Percentiles rank a stretch among this genome's conserved stretches.
Conservation (phyloP, 441 rosid genomes). For the Flueggea neowawraea region DNA sequence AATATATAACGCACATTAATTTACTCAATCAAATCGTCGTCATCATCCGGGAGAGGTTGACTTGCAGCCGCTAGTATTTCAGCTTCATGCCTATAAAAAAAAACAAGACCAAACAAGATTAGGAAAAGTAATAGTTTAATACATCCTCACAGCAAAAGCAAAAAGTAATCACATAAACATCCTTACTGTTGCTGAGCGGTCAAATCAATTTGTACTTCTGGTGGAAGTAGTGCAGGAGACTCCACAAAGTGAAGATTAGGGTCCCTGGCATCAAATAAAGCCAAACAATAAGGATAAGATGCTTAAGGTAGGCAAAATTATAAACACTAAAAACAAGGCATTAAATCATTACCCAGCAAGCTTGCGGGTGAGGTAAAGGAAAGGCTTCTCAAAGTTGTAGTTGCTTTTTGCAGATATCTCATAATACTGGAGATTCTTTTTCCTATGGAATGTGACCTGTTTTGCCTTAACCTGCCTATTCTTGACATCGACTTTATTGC, state of each 20-base stretch:
- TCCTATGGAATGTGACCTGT: slow-evolving; percentile 88
- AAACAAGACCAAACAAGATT: not conserved
- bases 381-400: slow-evolving; percentile 90
- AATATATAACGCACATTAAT: not conserved
- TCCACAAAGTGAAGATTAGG: slow-evolving; percentile 56
- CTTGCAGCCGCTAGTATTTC: slow-evolving; percentile 55
- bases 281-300: not conserved
- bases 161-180: not conserved
- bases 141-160: not conserved
- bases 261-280: slow-evolving; percentile 25
- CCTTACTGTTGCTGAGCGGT: slow-evolving; percentile 54
- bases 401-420: slow-evolving; percentile 93
- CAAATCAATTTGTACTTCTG: slow-evolving; percentile 51
- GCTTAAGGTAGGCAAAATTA: not conserved
- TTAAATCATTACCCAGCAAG: slow-evolving; percentile 66
- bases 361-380: slow-evolving; percentile 85
- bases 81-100: slow-evolving; percentile 47
- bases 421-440: slow-evolving; percentile 82
- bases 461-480: slow-evolving; percentile 95
- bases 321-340: not conserved
- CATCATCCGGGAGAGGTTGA: slow-evolving; percentile 58
- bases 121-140: not conserved
- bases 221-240: slow-evolving; percentile 56
- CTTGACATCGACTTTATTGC: slow-evolving; percentile 85
- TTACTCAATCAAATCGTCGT: slow-evolving; percentile 59